Conservation (phyloP, 208 protist genomes). For the Vickermania ingenoplastis region DNA sequence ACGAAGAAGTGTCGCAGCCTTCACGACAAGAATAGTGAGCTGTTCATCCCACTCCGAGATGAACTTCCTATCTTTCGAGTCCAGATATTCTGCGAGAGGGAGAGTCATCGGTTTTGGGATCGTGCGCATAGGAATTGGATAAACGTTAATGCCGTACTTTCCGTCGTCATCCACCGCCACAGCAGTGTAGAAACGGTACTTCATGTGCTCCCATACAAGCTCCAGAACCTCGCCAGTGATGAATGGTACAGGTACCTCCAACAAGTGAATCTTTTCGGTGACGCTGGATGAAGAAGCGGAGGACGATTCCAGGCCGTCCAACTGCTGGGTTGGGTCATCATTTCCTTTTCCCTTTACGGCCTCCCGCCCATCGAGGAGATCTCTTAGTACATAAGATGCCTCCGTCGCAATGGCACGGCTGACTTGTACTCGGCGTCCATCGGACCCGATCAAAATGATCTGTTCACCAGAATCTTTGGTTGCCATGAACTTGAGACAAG, state of each 20-base stretch:
- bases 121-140: conserved; percentile 26
- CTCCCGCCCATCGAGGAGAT: conserved; percentile 61
- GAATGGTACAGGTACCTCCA: conserved; percentile 65
- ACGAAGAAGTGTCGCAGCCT: conserved; percentile 82
- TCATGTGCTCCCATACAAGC: conserved; percentile 71
- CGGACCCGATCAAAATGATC: conserved; percentile 51
- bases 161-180: conserved; percentile 26
- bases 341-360: neutral
- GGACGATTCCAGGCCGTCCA: neutral
- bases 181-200: conserved; percentile 46
- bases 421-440: conserved; percentile 46
- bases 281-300: neutral
- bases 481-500: no score
- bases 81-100: conserved; percentile 64
- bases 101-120: conserved; percentile 72
- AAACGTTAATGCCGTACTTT: conserved; percentile 23
- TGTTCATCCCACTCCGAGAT: conserved; percentile 70
- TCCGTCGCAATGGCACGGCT: conserved; percentile 61
- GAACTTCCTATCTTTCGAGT: conserved; percentile 45
- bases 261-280: neutral
- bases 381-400: conserved; percentile 62
- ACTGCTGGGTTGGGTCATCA: neutral
- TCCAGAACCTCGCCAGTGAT: conserved; percentile 48
- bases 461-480: neutral
- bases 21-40: conserved; percentile 63